Base-by-base conservation (phyloP, 345 rosid genomes). In the Populus alba region DNA sequence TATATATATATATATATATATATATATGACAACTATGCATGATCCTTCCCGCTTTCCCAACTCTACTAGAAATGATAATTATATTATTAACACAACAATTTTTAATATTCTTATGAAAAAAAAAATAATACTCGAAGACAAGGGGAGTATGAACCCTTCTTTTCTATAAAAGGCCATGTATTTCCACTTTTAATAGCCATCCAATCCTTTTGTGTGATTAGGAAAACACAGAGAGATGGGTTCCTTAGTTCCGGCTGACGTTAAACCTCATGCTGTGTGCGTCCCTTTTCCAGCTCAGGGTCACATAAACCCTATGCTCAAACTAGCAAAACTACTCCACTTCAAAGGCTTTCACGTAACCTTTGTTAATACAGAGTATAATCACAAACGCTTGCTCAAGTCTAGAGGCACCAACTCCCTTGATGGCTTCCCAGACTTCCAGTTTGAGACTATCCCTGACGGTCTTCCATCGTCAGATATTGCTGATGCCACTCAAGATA, bases 201-300 rank as follows among this genome's bases (percentile, higher is more conserved):
- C 8, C 69, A 29, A 68, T 9, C 37, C 37, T 18, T 70, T 15
- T 27, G 23, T 31, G 51, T 47, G 51, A 47, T 13, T 15, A 3
- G 18, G 17, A 47, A 47, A 15, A 2, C 3, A 6, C 66, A 53
- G 7, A 75, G 12, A 66, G 2, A 66, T 47, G 78, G 41, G n/a
- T 66, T 31, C 62, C 33, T 20, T 66, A 27, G 45, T 15, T 29
- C 31, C 17, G 49, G 38, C 45, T 3, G 31, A 33, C 1, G n/a
- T n/a, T n/a, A 75, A 66, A 55, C 85, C 86, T 39, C 90, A 89
- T 73, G 90, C 80, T 2, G 89, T 89, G n/a, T 89, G 89, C 70
- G 29, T 89, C 27, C 90, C 92, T 0, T 87, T 25, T 73, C 90
- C 90, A 27, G 89, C 87, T 20, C 92, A 89, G 75, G 85, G 89